Base-by-base conservation (phyloP, 305 asterid species). In the Rubia occidens region DNA sequence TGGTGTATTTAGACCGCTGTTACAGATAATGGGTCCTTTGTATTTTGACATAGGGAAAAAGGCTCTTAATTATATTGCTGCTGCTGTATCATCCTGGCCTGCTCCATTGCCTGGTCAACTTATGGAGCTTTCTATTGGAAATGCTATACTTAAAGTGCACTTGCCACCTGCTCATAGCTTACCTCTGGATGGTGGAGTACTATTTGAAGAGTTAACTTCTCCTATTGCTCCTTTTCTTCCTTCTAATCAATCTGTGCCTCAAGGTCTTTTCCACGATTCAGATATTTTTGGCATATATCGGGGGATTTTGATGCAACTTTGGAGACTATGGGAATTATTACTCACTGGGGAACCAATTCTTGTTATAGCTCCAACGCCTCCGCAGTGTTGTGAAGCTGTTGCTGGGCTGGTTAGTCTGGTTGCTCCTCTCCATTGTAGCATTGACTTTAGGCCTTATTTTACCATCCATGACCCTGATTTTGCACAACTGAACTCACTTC, bases 321-420 rank as follows among this genome's bases (percentile, higher is more conserved):
- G 98, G 98, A 87, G 80, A 81, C 83, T 94, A 32, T 94, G 98
- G 98, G 98, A 94, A 73, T 79, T 94, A 75, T 75, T 94, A 75
- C 88, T 94, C 76, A 74, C 89, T 71, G 97, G 97, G 26, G 97
- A 94, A 75, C 97, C 98, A 63, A 82, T 94, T 81, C 87, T 94
- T 73, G 78, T 94, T 69, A 86, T 94, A 69, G 95, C 97, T 43
- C 97, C 95, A 11, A 87, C 98, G n/a, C 96, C 98, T 68, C 88
- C 98, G 44, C 95, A 88, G 71, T 94, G 95, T 71, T 87, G 95
- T 58, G 97, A 94, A 80, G 98, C 98, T 66, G 98, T 94, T 81
- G 84, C 96, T 51, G 86, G 92, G 73, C 79, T 94, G 61, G 96
- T 90, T 80, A 94, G 98, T 84, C 81, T 90, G 80, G 84, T 88